These are phyloP conservation scores for Lepidium africanum DNA, from an alignment of 345 rosid genomes.

Conservation along the genomic window DNA sequence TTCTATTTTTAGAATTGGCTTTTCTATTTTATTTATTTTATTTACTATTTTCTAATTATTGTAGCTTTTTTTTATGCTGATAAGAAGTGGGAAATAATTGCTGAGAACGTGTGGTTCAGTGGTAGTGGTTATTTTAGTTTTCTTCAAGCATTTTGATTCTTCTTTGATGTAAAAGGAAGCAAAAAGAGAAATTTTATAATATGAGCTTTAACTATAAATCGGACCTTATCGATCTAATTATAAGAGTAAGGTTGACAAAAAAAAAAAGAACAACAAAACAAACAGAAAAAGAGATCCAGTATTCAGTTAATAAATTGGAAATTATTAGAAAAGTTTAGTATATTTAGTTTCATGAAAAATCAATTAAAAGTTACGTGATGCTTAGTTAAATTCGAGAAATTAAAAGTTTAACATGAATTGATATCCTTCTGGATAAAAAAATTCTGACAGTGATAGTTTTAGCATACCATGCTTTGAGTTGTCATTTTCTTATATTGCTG, in stretches of 20 bases:
- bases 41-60: too few relatives aligned
- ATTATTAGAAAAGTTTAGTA: neutral
- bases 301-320: neutral
- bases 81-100: neutral
- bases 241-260: too few relatives aligned
- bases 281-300: neutral
- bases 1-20: slow-evolving; percentile 12
- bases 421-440: slow-evolving; percentile 5
- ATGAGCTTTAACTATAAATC: too few relatives aligned
- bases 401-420: slow-evolving; percentile 14
- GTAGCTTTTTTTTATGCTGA: neutral
- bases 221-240: too few relatives aligned
- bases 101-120: too few relatives aligned
- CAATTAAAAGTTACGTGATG: slow-evolving; percentile 18
- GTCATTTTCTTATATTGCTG: slow-evolving; percentile 2
- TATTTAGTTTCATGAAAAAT: neutral
- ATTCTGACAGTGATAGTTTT: slow-evolving; percentile 4
- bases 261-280: too few relatives aligned
- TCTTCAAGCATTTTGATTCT: too few relatives aligned
- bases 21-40: neutral
- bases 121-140: too few relatives aligned
- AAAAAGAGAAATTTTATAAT: too few relatives aligned
- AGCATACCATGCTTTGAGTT: neutral
- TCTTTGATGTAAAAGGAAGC: too few relatives aligned
- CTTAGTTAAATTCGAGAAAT: neutral